phyloP scores from a whole-genome alignment of 2,329 filamentous ascomycete genomes.

The Chaetomiaceae sp. region DNA sequence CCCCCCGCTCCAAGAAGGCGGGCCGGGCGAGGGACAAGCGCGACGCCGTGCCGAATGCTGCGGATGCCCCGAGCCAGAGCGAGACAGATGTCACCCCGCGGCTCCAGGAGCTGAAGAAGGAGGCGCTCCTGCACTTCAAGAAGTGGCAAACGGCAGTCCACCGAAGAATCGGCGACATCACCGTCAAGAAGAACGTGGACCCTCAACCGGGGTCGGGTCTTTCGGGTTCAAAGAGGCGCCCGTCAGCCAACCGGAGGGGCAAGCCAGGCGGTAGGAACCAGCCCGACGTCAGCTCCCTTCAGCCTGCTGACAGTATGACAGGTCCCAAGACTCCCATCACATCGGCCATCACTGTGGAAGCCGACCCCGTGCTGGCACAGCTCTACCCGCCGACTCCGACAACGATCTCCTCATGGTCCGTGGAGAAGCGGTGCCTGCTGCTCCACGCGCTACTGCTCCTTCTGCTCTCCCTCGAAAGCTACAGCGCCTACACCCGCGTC shows the following conservation, averaged over 20 bases:
- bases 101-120: constrained; percentile 60
- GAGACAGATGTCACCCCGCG: constrained; percentile 30
- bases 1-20: constrained; percentile 18
- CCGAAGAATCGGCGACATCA: constrained; percentile 65
- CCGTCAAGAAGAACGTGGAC: constrained; percentile 43
- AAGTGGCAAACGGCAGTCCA: constrained; percentile 74
- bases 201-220: constrained; percentile 24
- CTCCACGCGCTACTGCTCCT: constrained; percentile 69
- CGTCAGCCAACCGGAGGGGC: constrained; percentile 24
- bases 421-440: constrained; percentile 61
- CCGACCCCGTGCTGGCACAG: constrained; percentile 44
- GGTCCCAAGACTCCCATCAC: constrained; percentile 29
- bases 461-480: constrained; percentile 71
- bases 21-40: constrained; percentile 13
- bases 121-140: constrained; percentile 66
- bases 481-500: constrained; percentile 67
- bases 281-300: background rate
- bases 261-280: constrained; percentile 16
- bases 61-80: constrained; percentile 27
- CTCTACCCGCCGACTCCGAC: constrained; percentile 59
- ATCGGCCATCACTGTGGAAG: constrained; percentile 37
- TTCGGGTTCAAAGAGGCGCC: constrained; percentile 8
- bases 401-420: constrained; percentile 53
- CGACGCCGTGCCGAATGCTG: background rate
- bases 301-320: constrained; percentile 25